Evolutionary conservation across 164 flowering plant species (phyloP), one percentile per base, ranked within the genome.

Genomic region (Nymphaea colorata): DNA sequence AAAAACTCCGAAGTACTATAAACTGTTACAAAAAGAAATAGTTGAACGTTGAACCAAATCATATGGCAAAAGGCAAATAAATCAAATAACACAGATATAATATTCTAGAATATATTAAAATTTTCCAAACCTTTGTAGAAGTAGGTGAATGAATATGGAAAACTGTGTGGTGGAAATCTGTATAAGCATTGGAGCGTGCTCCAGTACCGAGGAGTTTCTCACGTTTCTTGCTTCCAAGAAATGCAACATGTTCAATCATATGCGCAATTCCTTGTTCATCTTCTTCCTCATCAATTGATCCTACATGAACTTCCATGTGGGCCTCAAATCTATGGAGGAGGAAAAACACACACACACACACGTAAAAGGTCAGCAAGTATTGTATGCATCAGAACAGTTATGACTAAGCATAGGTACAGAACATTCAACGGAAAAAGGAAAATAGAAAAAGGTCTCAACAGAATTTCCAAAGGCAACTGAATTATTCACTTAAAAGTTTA

Each of bases 241-340:
- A 95, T 67, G 98, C 98, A 69, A 95, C 99, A 79, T 95, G 99
- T 75, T 95, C 99, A 77, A 95, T 95, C 99, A 95, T 95, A 77
- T 95, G 99, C 12, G 99, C 99, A 75, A 95, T 88, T 68, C 99
- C 99, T 77, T 95, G 99, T 77, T 95, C 99, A 78, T 95, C 99
- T 42, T 95, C 99, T 77, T 90, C 98, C 82, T 95, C 99, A 75
- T 95, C 99, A 72, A 95, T 86, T 14, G 99, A 95, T 67, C 99
- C 99, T 44, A 74, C 99, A 82, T 95, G 99, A 82, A 95, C 90
- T 81, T 95, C 98, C 94, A 95, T 88, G 79, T 95, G 99, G 44
- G 99, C 99, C 83, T 95, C 99, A 85, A 91, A 90, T 83, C 98
- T 94, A 67, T 67, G 69, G 57, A 69, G 64, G 64, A 2, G 16